Percentiles rank a stretch among this genome's conserved stretches.
These are phyloP conservation scores for Pyrenophora teres DNA, from an alignment of 2,329 filamentous ascomycete species.

Conservation along the genomic window DNA sequence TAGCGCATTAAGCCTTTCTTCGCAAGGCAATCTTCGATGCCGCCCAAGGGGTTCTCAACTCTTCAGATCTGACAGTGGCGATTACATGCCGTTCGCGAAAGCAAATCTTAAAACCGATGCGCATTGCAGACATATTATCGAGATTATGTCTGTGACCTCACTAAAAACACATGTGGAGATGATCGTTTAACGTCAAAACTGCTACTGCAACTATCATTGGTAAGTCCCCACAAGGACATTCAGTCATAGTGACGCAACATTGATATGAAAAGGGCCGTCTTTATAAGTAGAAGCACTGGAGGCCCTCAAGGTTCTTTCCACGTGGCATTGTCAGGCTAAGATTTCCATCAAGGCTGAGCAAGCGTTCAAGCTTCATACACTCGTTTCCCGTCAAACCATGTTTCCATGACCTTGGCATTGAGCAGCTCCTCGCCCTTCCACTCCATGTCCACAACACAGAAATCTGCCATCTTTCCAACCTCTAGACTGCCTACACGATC, in stretches of 20 bases:
- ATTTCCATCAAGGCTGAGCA: background rate
- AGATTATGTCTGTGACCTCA: too few species aligned
- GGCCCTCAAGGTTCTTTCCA: background rate
- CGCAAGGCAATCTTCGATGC: background rate
- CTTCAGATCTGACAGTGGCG: background rate
- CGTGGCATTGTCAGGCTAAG: background rate
- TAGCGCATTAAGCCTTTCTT: background rate
- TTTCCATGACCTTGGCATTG: constrained; percentile 55
- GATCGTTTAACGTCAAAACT: too few species aligned
- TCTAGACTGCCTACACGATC: constrained; percentile 58
- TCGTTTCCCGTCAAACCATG: constrained; percentile 57
- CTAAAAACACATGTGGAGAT: too few species aligned
- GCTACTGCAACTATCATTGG: too few species aligned
- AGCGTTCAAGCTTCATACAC: constrained; percentile 24
- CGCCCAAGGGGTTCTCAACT: background rate
- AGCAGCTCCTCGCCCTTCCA: constrained; percentile 56
- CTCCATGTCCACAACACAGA: constrained; percentile 59
- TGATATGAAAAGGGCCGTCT: too few species aligned
- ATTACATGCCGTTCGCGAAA: too few species aligned
- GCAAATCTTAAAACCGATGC: too few species aligned
- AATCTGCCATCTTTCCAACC: constrained; percentile 61
- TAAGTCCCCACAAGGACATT: too few species aligned
- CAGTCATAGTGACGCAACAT: too few species aligned
- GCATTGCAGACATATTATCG: too few species aligned
- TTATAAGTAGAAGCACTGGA: too few species aligned